Conservation (phyloP, 176 grass and related monocot genomes). For the Dendrocalamus sinicus region DNA sequence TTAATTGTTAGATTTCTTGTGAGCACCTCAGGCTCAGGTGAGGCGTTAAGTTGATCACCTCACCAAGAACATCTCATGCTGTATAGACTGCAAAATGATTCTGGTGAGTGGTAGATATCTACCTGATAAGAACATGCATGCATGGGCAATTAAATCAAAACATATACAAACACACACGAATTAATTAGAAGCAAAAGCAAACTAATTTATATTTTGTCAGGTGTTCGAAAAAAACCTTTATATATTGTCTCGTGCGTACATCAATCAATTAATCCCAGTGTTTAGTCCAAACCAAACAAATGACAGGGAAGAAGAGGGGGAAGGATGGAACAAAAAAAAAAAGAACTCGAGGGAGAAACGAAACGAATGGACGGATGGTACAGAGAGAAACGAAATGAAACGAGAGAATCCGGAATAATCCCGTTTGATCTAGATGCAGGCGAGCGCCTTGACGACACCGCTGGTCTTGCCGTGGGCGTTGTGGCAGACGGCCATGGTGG, state of each 20-base stretch:
- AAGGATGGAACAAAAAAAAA: no score
- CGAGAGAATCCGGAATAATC: no score
- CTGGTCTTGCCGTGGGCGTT: conserved; percentile 43
- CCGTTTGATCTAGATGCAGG: conserved; percentile 25
- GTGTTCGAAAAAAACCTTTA: background rate
- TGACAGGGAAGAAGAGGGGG: no score
- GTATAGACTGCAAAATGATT: background rate
- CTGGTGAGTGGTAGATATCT: background rate
- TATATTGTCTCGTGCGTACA: background rate
- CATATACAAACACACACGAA: background rate
- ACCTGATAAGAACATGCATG: conserved; percentile 11
- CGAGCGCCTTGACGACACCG: conserved; percentile 42
- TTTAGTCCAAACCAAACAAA: background rate
- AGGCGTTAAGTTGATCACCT: background rate
- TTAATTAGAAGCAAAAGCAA: background rate
- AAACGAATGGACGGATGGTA: background rate
- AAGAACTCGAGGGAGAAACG: no score
- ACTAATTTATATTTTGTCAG: background rate
- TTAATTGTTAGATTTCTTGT: no score
- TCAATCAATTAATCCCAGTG: background rate
- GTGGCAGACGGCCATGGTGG: conserved; percentile 49
- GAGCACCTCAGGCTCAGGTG: no score
- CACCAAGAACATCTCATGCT: background rate
- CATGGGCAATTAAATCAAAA: background rate
- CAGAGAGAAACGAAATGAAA: background rate